phyloP scores from a whole-genome alignment of 768 basidiomycete genomes.

The Mycena kentingensis region DNA sequence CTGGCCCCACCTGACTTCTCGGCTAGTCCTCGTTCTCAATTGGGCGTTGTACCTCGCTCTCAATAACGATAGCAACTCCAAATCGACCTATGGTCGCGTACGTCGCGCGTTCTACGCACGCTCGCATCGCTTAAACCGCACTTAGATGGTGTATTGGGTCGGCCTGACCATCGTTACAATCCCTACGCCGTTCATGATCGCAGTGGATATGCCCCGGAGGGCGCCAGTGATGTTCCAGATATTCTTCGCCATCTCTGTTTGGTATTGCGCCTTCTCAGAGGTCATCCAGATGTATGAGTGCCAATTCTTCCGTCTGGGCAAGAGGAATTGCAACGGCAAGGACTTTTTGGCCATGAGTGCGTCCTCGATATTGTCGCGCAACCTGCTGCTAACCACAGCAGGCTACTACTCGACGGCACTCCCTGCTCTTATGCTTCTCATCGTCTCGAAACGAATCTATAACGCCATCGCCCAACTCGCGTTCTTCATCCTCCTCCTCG shows the following conservation, averaged over 20 bases:
- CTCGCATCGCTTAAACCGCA: background rate
- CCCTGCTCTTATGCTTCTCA: slow-evolving; percentile 29
- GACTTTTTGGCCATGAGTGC: slow-evolving; percentile 30
- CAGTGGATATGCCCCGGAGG: slow-evolving; percentile 32
- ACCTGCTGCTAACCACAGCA: background rate
- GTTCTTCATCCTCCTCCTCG: slow-evolving; percentile 23
- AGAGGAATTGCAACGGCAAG: slow-evolving; percentile 14
- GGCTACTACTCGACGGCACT: slow-evolving; percentile 29
- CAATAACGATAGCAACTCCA: slow-evolving; percentile 19
- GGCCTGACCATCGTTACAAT: slow-evolving; percentile 18
- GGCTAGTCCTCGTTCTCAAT: slow-evolving; percentile 29
- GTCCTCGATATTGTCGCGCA: background rate
- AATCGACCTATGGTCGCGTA: slow-evolving; percentile 18
- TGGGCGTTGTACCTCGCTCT: slow-evolving; percentile 32
- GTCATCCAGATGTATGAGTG: slow-evolving; percentile 21
- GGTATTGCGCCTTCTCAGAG: slow-evolving; percentile 23
- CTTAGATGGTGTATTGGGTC: slow-evolving; percentile 18
- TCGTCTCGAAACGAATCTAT: slow-evolving; percentile 26
- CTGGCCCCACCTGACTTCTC: background rate
- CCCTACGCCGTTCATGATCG: slow-evolving; percentile 30
- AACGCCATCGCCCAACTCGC: slow-evolving; percentile 23
- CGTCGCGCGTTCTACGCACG: background rate
- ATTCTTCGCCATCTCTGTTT: slow-evolving; percentile 26
- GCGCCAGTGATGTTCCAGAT: slow-evolving; percentile 30
- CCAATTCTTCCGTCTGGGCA: slow-evolving; percentile 13